These are phyloP conservation scores for Pouteria campechiana DNA, from an alignment of 179 eudicot species.

Conservation along the genomic window DNA sequence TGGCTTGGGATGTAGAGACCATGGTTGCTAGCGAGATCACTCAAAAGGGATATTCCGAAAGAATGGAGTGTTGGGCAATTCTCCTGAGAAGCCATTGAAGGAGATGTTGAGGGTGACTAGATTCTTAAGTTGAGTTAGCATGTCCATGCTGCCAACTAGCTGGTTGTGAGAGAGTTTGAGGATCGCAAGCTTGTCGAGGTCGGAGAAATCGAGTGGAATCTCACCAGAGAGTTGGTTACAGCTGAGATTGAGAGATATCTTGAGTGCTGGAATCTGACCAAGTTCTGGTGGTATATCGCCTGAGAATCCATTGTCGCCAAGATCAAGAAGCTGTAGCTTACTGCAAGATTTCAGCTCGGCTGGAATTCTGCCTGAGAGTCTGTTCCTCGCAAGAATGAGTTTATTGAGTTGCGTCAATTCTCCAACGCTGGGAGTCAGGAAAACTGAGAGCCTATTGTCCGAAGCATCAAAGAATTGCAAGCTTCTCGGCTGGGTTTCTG, in stretches of 20 bases:
- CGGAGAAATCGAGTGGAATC: conserved; percentile 57
- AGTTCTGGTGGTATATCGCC: conserved; percentile 74
- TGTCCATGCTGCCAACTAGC: conserved; percentile 43
- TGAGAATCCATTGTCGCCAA: conserved; percentile 58
- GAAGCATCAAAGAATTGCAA: conserved; percentile 71
- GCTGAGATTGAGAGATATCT: conserved; percentile 79
- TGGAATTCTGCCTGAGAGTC: conserved; percentile 57
- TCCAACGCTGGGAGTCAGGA: conserved; percentile 28
- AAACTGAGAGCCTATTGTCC: conserved; percentile 54
- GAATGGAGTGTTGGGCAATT: conserved; percentile 68
- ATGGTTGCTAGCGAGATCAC: conserved; percentile 56
- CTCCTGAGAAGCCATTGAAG: conserved; percentile 70
- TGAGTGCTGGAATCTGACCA: conserved; percentile 69
- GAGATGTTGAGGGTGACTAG: conserved; percentile 81
- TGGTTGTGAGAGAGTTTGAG: conserved; percentile 85
- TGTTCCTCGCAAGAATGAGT: conserved; percentile 57
- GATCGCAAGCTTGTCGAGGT: conserved; percentile 43
- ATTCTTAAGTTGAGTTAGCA: conserved; percentile 48
- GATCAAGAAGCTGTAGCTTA: conserved; percentile 61
- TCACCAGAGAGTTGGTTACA: conserved; percentile 50
- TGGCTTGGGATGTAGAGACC: conserved; percentile 42
- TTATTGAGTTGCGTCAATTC: conserved; percentile 55
- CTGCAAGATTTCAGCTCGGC: conserved; percentile 56
- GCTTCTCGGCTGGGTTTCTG: conserved; percentile 50
- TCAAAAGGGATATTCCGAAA: conserved; percentile 63